Percentiles rank a stretch among this genome's conserved stretches.
phyloP scores from a whole-genome alignment of 352 stramenopile species.

The Globisporangium orthogonon region DNA sequence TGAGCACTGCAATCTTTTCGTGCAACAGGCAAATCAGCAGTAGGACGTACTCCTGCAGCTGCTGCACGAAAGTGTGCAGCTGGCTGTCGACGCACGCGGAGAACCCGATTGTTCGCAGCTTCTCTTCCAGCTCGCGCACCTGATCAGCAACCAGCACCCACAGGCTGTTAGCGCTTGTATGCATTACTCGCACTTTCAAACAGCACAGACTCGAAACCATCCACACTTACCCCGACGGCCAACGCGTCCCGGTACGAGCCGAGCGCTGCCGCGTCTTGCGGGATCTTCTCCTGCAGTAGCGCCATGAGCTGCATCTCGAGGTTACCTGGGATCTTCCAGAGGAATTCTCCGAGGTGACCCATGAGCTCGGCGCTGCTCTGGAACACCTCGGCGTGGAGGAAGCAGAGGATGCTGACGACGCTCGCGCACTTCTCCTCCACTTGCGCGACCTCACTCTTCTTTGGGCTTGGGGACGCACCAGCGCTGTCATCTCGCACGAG shows the following conservation, averaged over 20 bases:
- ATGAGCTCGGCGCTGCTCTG: constrained; percentile 35
- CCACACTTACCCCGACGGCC: constrained; percentile 22
- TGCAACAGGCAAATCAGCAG: no score
- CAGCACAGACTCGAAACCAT: not conserved
- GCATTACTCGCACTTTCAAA: no score
- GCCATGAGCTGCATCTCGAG: constrained; percentile 59
- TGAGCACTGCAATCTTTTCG: not conserved
- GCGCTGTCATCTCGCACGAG: constrained; percentile 9
- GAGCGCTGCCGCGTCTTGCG: constrained; percentile 44
- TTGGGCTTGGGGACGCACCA: constrained; percentile 2
- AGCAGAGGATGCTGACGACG: constrained; percentile 44
- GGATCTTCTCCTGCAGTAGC: constrained; percentile 62
- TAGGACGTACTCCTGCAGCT: constrained; percentile 50
- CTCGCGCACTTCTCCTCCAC: constrained; percentile 31
- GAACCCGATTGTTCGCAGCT: constrained; percentile 41
- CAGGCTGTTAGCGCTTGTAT: not conserved
- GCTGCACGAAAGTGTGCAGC: constrained; percentile 44
- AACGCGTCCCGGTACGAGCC: constrained; percentile 43
- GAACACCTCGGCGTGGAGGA: constrained; percentile 51
- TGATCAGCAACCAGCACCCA: constrained; percentile 7
- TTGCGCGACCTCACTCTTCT: constrained; percentile 17
- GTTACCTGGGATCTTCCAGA: constrained; percentile 73
- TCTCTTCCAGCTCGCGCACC: constrained; percentile 44
- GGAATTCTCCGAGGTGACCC: constrained; percentile 34
- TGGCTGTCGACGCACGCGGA: constrained; percentile 42